Evolutionary conservation across 2,329 filamentous ascomycete genomes (phyloP), one percentile per base, ranked within the genome.

Genomic region (Nemania sp.): DNA sequence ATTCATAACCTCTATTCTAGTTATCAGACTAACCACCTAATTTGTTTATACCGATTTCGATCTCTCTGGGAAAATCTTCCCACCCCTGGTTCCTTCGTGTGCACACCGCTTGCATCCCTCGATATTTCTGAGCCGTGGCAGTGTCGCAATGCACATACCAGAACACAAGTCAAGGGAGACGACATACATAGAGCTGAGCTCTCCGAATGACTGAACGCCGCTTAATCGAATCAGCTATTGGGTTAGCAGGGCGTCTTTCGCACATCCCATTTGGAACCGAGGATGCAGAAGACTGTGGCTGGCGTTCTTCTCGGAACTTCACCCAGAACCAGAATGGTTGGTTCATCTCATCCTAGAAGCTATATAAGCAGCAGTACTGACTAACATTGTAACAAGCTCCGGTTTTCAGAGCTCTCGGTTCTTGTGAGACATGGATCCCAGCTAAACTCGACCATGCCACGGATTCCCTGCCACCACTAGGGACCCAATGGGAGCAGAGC

Each of bases 181-280:
- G 58, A 76, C 59, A 72, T 70, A 62, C 54, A 68, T 67, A 67
- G 72, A 74, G 66, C 70, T 69, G 51, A 62, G 71, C 65, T 73
- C 73, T 73, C 74, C 75, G 75, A 71, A 77, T 77, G 76, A 76
- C 75, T 77, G 75, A 77, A 73, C 75, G 72, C 60, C 73, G 72
- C 70, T 62, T 74, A 52, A 67, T 70, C 47, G 76, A 77, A 72
- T 76, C 76, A 26, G 73, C 71, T 62, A 64, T 77, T 62, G 76
- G 76, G 58, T 70, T 75, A 70, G 73, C 75, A 74, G 76, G 76
- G 69, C 75, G 76, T 68, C 75, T 77, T 71, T 75, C 73, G 55
- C 70, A 75, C 58, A 65, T 72, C 63, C 74, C 76, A 45, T 72
- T 72, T 45, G 71, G 68, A 51, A 51, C 70, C 61, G 68, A 68